Base-by-base conservation (phyloP, 208 protist genomes). In the Trypanosoma lewisi region DNA sequence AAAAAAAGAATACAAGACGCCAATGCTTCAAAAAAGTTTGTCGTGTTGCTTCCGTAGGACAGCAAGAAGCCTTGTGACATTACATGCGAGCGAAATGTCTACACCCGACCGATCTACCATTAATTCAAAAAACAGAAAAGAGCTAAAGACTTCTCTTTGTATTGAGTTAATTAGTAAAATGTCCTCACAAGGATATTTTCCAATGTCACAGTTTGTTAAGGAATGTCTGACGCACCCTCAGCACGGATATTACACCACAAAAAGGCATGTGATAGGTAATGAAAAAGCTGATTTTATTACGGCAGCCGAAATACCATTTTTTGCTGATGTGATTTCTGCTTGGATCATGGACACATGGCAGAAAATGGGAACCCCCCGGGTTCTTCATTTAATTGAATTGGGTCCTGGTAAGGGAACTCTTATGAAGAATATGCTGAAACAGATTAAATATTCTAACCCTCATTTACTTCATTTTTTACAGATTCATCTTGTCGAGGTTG, bases 271-370 rank as follows among this genome's bases (percentile, higher is more conserved):
- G 39, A 94, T 97, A 51, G 91, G 91, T 19, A 78, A 68, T 47
- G 83, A 92, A 48, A 85, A 82, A 63, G 86, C 85, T 1, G 91
- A 97, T 73, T 97, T 97, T 76, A 84, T 95, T 57, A 97, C 91
- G 8, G 85, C 91, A 41, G 85, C 91, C 34, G 88, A 97, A 63
- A 94, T 97, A 69, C 73, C 80, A 2, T 94, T 97, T 41, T 97
- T 97, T 66, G 91, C 82, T n/a, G 91, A 97, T 55, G 73, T 93
- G 17, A 70, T 97, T 34, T 85, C 85, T 14, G 89, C 86, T 61
- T 97, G 91, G 89, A 75, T 92, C 67, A 89, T 94, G 83, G 88
- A 95, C 61, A 70, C 71, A 30, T 97, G 89, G 88, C 86, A 95
- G 67, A 95, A 95, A 77, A 92, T 97, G 84, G 91, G 91, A 0